Conservation (phyloP, 768 basidiomycete species). For the Hypholoma fasciculare region DNA sequence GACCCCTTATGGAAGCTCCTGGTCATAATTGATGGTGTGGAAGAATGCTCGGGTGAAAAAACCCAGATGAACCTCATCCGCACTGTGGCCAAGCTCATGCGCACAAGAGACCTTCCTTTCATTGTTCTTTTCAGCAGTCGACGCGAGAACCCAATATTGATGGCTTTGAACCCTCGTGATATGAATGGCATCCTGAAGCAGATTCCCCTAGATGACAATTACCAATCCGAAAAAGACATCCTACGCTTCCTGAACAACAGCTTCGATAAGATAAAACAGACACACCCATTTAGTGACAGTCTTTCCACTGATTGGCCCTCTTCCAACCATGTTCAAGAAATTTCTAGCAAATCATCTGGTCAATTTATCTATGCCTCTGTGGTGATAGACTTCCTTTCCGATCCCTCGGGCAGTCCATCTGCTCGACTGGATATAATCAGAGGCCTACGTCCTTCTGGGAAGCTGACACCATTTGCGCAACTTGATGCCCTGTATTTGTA, state of each 20-base stretch:
- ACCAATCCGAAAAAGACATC: slow-evolving; percentile 4
- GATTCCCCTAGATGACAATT: slow-evolving; percentile 5
- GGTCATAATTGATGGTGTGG: slow-evolving; percentile 6
- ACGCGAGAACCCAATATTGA: slow-evolving; percentile 1
- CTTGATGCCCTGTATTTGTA: slow-evolving; percentile 1
- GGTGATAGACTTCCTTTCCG: slow-evolving; percentile 4
- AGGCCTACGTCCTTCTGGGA: background rate
- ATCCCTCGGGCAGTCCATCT: background rate
- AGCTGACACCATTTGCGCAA: background rate
- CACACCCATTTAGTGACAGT: background rate
- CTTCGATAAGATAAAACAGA: slow-evolving; percentile 1
- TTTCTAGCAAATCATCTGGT: slow-evolving; percentile 8
- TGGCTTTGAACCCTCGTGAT: background rate
- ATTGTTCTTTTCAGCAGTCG: slow-evolving; percentile 10
- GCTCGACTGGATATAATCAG: background rate
- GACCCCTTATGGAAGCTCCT: too few relatives aligned
- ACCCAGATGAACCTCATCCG: slow-evolving; percentile 4
- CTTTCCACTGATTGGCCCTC: slow-evolving; percentile 7
- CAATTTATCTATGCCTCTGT: slow-evolving; percentile 16
- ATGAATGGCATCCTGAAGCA: background rate
- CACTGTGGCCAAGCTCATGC: background rate
- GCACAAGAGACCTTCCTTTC: background rate
- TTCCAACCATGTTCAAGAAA: background rate
- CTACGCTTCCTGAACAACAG: background rate
- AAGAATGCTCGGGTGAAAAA: slow-evolving; percentile 4